A percentile compares a stretch with the other conserved stretches of the same genome.
phyloP scores from a whole-genome alignment of 495 filamentous ascomycete species.

The Staphylotrichum tortipilum region DNA sequence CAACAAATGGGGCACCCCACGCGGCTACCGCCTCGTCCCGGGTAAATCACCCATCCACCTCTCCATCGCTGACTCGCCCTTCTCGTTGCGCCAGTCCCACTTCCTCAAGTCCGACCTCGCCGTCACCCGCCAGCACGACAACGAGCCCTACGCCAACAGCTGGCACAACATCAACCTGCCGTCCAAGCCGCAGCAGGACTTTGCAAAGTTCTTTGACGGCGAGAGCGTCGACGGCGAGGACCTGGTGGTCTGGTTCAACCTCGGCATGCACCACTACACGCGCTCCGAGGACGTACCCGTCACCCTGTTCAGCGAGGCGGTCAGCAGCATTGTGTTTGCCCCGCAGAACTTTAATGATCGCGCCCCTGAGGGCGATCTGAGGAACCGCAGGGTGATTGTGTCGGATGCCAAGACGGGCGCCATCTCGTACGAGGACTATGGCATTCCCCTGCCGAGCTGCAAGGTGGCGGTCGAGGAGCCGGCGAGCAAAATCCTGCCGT shows the following conservation, averaged over 20 bases:
- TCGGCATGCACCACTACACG: constrained; percentile 54
- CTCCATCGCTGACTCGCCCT: constrained; percentile 39
- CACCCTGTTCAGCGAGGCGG: constrained; percentile 41
- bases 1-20: constrained; percentile 44
- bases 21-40: constrained; percentile 47
- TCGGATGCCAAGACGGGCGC: constrained; percentile 2
- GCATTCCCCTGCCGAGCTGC: constrained; percentile 9
- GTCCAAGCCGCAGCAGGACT: constrained; percentile 44
- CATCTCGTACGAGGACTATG: constrained; percentile 13
- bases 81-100: constrained; percentile 34
- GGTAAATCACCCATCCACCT: constrained; percentile 37
- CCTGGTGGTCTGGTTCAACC: constrained; percentile 40
- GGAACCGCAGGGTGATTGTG: constrained; percentile 11
- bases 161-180: constrained; percentile 41
- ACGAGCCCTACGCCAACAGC: constrained; percentile 40
- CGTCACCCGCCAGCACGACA: constrained; percentile 45
- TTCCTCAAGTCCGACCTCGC: constrained; percentile 42
- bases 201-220: constrained; percentile 44
- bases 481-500: constrained; percentile 3
- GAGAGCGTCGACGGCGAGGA: constrained; percentile 46
- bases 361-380: constrained; percentile 16
- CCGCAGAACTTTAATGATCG: constrained; percentile 37
- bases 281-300: constrained; percentile 47
- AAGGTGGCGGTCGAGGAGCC: constrained; percentile 13
- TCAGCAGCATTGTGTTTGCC: constrained; percentile 36